Base-by-base conservation (phyloP, 768 basidiomycete genomes). In the Amanita jacksonii region DNA sequence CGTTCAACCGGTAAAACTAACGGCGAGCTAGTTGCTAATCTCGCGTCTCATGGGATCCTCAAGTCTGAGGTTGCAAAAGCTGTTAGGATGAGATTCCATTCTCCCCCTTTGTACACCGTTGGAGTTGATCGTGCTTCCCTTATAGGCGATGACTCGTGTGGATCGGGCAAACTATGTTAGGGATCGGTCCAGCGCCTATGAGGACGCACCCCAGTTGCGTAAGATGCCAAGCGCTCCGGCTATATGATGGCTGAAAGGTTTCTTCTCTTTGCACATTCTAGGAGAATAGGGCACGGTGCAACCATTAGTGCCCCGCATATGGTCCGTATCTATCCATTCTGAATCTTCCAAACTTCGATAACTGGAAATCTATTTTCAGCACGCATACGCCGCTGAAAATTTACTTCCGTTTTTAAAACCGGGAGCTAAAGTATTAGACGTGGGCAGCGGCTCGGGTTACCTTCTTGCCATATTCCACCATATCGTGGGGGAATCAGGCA, bases 271-370 rank as follows among this genome's bases (percentile, higher is more conserved):
- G n/a, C 12, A 41, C 20, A 10, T 5, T 31, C 7, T 53, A 86
- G 85, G 58, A 48, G 69, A 13, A 91, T 92, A 41, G 85, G 86
- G 2, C 74, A 84, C 54, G 81, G 79, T 9, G 93, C 92, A 10
- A 99, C 94, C 0, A 97, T 99, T 49, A 89, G 85, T 30, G 94
- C 94, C 0, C 94, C 94, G 1, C 94, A 99, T 58, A 98, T 98
- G 93, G 85, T 83, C n/a, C 41, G 57, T 55, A 32, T 23, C 36
- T 35, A 22, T 28, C 31, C 33, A 25, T 37, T 22, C 34, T 22
- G 27, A 10, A 13, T 9, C n/a, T 36, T 24, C n/a, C n/a, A n/a
- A n/a, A n/a, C n/a, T n/a, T n/a, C n/a, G n/a, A n/a, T n/a, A n/a
- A n/a, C n/a, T n/a, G n/a, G n/a, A n/a, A n/a, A 16, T 20, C 20